Conservation (phyloP, 179 eudicot genomes). For the Beta corolliflora region DNA sequence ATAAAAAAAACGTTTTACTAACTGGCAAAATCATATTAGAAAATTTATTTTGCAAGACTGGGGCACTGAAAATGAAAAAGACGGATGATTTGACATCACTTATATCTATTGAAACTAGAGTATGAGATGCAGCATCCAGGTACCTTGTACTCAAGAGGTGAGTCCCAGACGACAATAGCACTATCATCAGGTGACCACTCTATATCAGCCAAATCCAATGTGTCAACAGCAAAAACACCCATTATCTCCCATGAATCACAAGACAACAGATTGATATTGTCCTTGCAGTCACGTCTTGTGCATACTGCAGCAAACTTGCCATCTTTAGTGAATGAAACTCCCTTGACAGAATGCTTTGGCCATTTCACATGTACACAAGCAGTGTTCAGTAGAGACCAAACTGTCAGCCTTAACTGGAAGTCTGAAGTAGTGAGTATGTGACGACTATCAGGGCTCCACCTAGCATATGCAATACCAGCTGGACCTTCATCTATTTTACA, state of each 20-base stretch:
- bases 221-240: conserved; percentile 90
- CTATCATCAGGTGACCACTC: conserved; percentile 99
- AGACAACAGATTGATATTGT: conserved; percentile 75
- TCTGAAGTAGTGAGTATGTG: conserved; percentile 99
- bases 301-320: conserved; percentile 95
- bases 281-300: conserved; percentile 98
- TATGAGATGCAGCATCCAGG: conserved; percentile 11
- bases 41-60: background rate
- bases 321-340: conserved; percentile 87
- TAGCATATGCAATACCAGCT: conserved; percentile 94
- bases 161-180: conserved; percentile 93
- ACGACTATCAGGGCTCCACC: conserved; percentile 99
- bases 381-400: conserved; percentile 93
- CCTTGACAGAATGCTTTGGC: conserved; percentile 91
- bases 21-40: background rate
- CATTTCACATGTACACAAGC: conserved; percentile 90
- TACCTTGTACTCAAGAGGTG: conserved; percentile 93
- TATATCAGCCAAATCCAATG: conserved; percentile 84
- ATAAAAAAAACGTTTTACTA: background rate
- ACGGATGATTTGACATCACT: background rate
- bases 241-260: conserved; percentile 93
- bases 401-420: conserved; percentile 83
- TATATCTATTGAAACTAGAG: background rate
- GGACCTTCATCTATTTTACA: conserved; percentile 99
- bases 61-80: background rate